phyloP scores from a whole-genome alignment of 1,139 yeast genomes.

The Protomyces inundatus region DNA sequence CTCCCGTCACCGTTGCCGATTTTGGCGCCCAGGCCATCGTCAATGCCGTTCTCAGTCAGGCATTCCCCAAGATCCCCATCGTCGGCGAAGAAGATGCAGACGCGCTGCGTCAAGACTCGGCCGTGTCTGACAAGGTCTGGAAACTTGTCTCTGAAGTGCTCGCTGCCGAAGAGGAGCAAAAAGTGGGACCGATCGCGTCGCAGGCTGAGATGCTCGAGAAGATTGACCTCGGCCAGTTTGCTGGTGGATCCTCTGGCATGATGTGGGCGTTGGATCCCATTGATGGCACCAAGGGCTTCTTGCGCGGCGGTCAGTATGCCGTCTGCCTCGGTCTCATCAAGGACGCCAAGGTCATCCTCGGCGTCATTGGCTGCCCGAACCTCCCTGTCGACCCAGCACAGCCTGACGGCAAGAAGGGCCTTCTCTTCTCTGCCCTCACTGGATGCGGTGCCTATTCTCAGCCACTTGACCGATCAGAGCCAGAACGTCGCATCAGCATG shows the following conservation, averaged over 20 bases:
- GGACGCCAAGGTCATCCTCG: slow-evolving; percentile 76
- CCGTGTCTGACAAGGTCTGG: slow-evolving; percentile 45
- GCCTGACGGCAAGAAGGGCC: slow-evolving; percentile 47
- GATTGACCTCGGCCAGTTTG: slow-evolving; percentile 60
- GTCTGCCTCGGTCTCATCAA: slow-evolving; percentile 87
- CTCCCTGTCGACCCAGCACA: slow-evolving; percentile 51
- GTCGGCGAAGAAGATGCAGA: slow-evolving; percentile 93
- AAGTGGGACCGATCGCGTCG: slow-evolving; percentile 41
- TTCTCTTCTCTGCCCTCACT: slow-evolving; percentile 68
- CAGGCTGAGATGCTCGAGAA: slow-evolving; percentile 54
- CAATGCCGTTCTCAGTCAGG: slow-evolving; percentile 69
- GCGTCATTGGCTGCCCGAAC: slow-evolving; percentile 96
- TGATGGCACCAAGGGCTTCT: slow-evolving; percentile 95
- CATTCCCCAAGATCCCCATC: slow-evolving; percentile 76
- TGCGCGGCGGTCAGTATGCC: slow-evolving; percentile 94
- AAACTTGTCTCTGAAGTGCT: slow-evolving; percentile 35
- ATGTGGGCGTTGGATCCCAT: slow-evolving; percentile 97
- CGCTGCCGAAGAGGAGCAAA: slow-evolving; percentile 33
- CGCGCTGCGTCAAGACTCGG: slow-evolving; percentile 50
- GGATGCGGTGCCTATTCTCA: slow-evolving; percentile 60
- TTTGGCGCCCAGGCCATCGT: slow-evolving; percentile 93
- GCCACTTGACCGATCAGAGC: slow-evolving; percentile 21
- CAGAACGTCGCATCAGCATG: slow-evolving; percentile 37
- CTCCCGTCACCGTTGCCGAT: slow-evolving; percentile 98
- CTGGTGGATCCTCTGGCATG: slow-evolving; percentile 23